Evolutionary conservation across 2,329 filamentous ascomycete genomes (phyloP), one percentile per base, ranked within the genome.

Genomic region (Neofusicoccum sp.): DNA sequence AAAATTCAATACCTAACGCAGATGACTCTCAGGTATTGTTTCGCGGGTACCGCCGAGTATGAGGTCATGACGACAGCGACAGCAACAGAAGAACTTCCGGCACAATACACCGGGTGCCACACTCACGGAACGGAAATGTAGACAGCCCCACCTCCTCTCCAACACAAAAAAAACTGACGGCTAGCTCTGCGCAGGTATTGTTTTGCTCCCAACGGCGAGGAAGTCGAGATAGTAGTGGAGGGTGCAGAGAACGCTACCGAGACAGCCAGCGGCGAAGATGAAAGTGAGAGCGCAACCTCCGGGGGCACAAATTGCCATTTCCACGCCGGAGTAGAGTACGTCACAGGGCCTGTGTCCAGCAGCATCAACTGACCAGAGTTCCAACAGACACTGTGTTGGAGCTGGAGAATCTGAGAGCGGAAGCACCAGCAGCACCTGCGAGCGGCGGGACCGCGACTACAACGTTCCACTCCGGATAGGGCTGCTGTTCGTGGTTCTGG

Each of bases 271-370:
- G 44, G 63, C 11, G 66, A 65, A 3, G 62, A 63, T 12, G 65
- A 65, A 4, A 67, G 71, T 56, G 62, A 60, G 51, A 16, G 6
- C 3, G 51, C 34, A 5, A 38, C 40, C 16, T 24, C 40, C 6
- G 40, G 45, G 8, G 68, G 65, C 1, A 66, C 79, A 64, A 79
- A 84, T 66, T 91, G 88, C 66, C 89, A 92, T 69, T 90, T 88
- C 72, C 89, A 92, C 66, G 88, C 88, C 8, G 88, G 88, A 38
- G 86, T 91, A 24, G 86, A 90, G 87, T 89, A 76, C 74, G 86
- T 76, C 61, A n/a, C 9, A 36, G 9, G 20, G 28, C 12, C 6
- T 8, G 4, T 3, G 30, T 5, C 26, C 6, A 11, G 7, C 24
- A 47, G 6, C 16, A 7, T 38, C 4, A 48, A 63, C 62, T 51